A percentile compares a stretch with the other conserved stretches of the same genome.
These are phyloP conservation scores for Lasiosphaeris hirsuta DNA, from an alignment of 495 filamentous ascomycete genomes.

Conservation along the genomic window DNA sequence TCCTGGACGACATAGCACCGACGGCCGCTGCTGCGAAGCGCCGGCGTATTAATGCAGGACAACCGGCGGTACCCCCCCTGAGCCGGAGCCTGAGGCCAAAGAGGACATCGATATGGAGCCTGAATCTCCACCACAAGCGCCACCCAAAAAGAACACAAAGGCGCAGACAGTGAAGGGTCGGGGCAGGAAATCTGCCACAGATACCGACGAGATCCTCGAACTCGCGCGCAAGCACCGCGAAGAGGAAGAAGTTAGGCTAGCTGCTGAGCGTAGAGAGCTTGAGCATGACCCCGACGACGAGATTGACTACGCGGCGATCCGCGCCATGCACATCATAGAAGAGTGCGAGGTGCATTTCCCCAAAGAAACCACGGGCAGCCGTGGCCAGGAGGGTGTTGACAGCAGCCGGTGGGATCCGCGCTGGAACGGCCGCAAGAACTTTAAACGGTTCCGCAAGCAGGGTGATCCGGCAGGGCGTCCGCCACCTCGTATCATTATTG, in stretches of 20 bases:
- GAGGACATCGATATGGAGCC: conserved; percentile 18
- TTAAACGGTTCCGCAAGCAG: conserved; percentile 80
- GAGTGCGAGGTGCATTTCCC: conserved; percentile 63
- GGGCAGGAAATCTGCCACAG: conserved; percentile 40
- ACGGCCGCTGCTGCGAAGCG: conserved; percentile 71
- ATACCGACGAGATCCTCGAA: conserved; percentile 63
- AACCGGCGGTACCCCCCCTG: conserved; percentile 32
- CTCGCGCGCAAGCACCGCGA: conserved; percentile 65
- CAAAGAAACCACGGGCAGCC: conserved; percentile 13
- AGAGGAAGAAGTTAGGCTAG: conserved; percentile 60
- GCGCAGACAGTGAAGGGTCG: conserved; percentile 36
- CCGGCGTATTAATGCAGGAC: conserved; percentile 52
- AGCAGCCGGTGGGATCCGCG: conserved; percentile 76
- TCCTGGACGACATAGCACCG: conserved; percentile 65
- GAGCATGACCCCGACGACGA: conserved; percentile 50
- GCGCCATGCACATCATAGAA: conserved; percentile 73
- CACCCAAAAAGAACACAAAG: conserved; percentile 9
- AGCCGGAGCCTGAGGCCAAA: conserved; percentile 13
- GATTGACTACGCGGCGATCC: conserved; percentile 67
- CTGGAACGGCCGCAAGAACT: conserved; percentile 97
- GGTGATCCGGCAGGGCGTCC: conserved; percentile 48
- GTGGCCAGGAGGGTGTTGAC: conserved; percentile 44
- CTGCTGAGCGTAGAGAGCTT: conserved; percentile 56
- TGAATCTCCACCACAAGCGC: conserved; percentile 11
- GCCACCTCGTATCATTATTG: conserved; percentile 63